Percentiles rank a stretch among this genome's conserved stretches.
Conservation (phyloP, 306 rosid species). For the Canavalia gladiata region DNA sequence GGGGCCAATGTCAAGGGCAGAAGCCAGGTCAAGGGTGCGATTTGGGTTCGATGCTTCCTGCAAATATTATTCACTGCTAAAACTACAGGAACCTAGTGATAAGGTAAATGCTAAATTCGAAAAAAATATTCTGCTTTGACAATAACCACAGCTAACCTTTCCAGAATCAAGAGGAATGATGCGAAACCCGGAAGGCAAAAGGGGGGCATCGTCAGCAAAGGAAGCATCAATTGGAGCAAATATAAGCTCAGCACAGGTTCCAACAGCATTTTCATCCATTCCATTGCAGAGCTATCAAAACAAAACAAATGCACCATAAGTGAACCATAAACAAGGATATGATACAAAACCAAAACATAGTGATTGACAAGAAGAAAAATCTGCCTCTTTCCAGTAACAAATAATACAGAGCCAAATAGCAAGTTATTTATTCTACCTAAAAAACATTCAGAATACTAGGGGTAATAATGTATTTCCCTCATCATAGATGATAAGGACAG, state of each 20-base stretch:
- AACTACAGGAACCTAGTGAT: not conserved
- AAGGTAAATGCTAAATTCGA: not conserved
- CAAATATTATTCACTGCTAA: slow-evolving; percentile 27
- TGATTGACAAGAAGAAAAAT: slow-evolving; percentile 3
- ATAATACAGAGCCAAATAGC: slow-evolving; percentile 18
- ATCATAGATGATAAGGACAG: not conserved
- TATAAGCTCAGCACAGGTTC: slow-evolving; percentile 96
- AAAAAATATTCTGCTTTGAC: slow-evolving; percentile 8
- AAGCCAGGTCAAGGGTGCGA: slow-evolving; percentile 99
- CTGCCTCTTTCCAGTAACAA: slow-evolving; percentile 1
- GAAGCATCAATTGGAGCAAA: slow-evolving; percentile 99
- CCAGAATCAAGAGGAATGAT: slow-evolving; percentile 98
- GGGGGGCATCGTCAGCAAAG: slow-evolving; percentile 99
- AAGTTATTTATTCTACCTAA: not conserved
- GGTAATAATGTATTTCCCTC: not conserved
- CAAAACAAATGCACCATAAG: slow-evolving; percentile 48
- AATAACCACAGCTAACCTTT: slow-evolving; percentile 65
- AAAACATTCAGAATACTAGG: not conserved
- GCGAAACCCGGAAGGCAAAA: slow-evolving; percentile 97
- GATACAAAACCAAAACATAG: not conserved
- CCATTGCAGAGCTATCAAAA: slow-evolving; percentile 90
- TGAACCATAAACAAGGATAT: not conserved
- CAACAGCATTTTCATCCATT: slow-evolving; percentile 98
- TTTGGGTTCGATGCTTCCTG: slow-evolving; percentile 98
- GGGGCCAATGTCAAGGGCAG: slow-evolving; percentile 94